Conservation (phyloP, 1,284 basidiomycete species). For the Leccinum solheimii region DNA sequence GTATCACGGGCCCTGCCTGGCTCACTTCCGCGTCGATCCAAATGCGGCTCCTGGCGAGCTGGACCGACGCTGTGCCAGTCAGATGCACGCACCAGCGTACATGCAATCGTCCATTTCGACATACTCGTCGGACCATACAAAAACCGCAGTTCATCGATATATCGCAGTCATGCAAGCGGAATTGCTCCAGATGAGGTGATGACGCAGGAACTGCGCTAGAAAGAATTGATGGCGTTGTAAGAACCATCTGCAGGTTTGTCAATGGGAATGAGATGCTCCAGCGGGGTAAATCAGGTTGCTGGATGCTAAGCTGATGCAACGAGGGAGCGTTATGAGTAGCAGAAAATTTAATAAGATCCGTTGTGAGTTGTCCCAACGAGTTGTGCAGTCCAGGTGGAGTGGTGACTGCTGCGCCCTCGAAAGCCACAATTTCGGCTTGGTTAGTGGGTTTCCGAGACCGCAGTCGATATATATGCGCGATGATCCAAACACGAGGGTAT, state of each 20-base stretch:
- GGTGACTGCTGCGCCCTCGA: constrained; percentile 43
- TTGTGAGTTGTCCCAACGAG: constrained; percentile 18
- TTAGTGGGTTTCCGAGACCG: constrained; percentile 44
- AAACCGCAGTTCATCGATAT: constrained; percentile 46
- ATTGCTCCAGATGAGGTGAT: constrained; percentile 45
- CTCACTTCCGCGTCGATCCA: constrained; percentile 5
- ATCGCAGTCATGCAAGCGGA: constrained; percentile 62
- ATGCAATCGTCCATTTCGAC: constrained; percentile 50
- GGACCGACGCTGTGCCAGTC: constrained; percentile 50
- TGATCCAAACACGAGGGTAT: constrained; percentile 52
- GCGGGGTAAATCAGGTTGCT: constrained; percentile 24
- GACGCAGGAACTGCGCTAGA: constrained; percentile 19
- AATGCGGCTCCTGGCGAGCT: constrained; percentile 46
- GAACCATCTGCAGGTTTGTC: constrained; percentile 22
- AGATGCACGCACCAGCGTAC: constrained; percentile 63
- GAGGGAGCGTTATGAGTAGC: constrained; percentile 22
- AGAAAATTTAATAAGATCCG: constrained; percentile 26
- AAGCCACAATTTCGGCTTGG: constrained; percentile 52
- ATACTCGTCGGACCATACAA: constrained; percentile 47
- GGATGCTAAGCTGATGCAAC: constrained; percentile 24
- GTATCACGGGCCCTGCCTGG: background rate
- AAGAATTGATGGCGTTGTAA: constrained; percentile 13
- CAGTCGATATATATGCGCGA: constrained; percentile 55
- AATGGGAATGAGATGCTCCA: constrained; percentile 27
- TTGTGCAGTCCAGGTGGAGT: constrained; percentile 31